Percentiles rank a stretch among this genome's conserved stretches.
Evolutionary conservation across 2,329 filamentous ascomycete genomes (phyloP).

Genomic region (Colletotrichum simmondsii): DNA sequence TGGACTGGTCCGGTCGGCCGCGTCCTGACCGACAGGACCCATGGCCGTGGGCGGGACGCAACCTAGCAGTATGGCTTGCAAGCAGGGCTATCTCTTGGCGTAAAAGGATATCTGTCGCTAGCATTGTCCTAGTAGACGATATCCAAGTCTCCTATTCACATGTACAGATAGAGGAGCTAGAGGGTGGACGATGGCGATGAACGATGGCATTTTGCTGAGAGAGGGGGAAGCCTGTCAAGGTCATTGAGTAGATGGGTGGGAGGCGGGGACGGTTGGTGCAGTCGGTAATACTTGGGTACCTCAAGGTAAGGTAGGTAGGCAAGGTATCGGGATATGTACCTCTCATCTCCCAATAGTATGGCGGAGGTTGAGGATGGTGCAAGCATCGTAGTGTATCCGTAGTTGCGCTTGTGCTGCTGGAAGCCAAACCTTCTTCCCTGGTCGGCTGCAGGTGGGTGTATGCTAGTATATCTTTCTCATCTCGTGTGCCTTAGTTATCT

Average conservation of each 20-base stretch:
- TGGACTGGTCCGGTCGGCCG: slow-evolving; percentile 15
- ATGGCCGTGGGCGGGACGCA: slow-evolving; percentile 26
- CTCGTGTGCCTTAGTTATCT: slow-evolving; percentile 12
- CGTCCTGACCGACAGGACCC: slow-evolving; percentile 27
- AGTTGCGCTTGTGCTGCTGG: slow-evolving; percentile 13
- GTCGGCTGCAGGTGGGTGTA: slow-evolving; percentile 19
- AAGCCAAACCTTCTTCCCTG: slow-evolving; percentile 10
- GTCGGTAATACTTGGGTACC: not conserved
- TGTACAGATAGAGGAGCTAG: not conserved
- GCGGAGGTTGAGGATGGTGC: not conserved
- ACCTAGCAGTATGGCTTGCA: slow-evolving; percentile 23
- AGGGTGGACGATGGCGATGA: not conserved
- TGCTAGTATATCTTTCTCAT: slow-evolving; percentile 14
- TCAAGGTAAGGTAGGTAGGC: too few relatives aligned
- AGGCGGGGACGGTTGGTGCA: not conserved
- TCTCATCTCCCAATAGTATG: not conserved
- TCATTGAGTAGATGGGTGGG: not conserved
- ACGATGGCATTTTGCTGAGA: not conserved
- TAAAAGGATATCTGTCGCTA: not conserved
- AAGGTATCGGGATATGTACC: not conserved
- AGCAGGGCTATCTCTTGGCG: slow-evolving; percentile 19
- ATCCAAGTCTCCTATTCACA: not conserved
- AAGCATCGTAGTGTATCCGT: not conserved
- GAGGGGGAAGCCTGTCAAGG: not conserved
- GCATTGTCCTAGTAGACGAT: not conserved